Evolutionary conservation across 2,329 filamentous ascomycete species (phyloP).

Genomic region (Erysiphe pulchra): DNA sequence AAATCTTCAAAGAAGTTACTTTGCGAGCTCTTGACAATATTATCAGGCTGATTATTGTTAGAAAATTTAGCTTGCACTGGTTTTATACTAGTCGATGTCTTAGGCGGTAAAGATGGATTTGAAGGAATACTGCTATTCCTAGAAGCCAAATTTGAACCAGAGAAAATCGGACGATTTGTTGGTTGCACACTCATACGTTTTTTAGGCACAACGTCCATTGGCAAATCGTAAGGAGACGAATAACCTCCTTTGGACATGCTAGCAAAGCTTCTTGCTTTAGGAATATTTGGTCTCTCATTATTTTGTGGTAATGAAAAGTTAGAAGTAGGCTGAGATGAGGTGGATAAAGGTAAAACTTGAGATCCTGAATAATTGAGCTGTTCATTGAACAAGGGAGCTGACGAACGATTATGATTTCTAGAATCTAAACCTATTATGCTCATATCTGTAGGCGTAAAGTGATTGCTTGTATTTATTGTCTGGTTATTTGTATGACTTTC

Average conservation of each 20-base stretch:
- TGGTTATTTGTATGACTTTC: neutral
- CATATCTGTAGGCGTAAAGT: slow-evolving; percentile 10
- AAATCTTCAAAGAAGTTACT: slow-evolving; percentile 56
- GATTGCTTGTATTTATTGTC: slow-evolving; percentile 6
- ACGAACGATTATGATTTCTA: neutral
- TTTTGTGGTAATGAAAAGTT: slow-evolving; percentile 9
- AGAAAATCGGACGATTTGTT: slow-evolving; percentile 3
- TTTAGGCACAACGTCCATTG: slow-evolving; percentile 56
- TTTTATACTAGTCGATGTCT: slow-evolving; percentile 1
- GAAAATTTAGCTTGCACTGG: neutral
- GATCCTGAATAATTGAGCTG: neutral
- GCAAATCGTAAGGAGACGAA: slow-evolving; percentile 80
- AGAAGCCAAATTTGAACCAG: slow-evolving; percentile 2
- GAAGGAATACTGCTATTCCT: slow-evolving; percentile 10
- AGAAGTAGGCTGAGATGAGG: slow-evolving; percentile 1
- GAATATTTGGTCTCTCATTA: slow-evolving; percentile 18
- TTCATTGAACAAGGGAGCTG: neutral
- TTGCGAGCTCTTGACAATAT: slow-evolving; percentile 13
- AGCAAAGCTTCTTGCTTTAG: slow-evolving; percentile 57
- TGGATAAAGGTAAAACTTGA: neutral
- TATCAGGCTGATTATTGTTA: slow-evolving; percentile 1
- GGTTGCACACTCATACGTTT: slow-evolving; percentile 33
- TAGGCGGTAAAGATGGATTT: slow-evolving; percentile 3
- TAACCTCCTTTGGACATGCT: slow-evolving; percentile 84
- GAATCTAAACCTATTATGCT: neutral